Percentiles rank a stretch among this genome's conserved stretches.
Evolutionary conservation across 768 basidiomycete species (phyloP).

Genomic region (Hygrophorus russula): DNA sequence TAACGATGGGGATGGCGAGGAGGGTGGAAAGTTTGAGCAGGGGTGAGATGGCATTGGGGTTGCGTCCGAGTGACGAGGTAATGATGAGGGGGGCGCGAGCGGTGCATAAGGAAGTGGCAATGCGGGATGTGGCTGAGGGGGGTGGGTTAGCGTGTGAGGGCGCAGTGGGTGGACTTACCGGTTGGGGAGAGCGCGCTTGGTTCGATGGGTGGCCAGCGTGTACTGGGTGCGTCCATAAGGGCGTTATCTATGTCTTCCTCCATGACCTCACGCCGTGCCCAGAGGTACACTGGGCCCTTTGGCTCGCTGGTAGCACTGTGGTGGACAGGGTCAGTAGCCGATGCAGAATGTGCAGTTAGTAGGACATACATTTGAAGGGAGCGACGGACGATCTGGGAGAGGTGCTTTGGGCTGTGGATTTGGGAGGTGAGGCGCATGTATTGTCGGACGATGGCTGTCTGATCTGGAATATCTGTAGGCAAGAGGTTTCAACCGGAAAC

Average conservation of each 20-base stretch:
- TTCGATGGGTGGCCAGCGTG: conserved; percentile 42
- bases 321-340: conserved; percentile 3
- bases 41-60: conserved; percentile 2
- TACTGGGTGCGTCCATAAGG: conserved; percentile 18
- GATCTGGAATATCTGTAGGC: conserved; percentile 53
- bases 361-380: conserved; percentile 54
- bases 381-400: conserved; percentile 39
- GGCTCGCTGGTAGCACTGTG: conserved; percentile 57
- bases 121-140: too few species aligned
- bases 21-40: conserved; percentile 37
- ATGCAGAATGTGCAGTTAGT: too few species aligned
- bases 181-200: conserved; percentile 32
- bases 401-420: conserved; percentile 41
- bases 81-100: too few species aligned
- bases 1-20: conserved; percentile 44
- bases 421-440: conserved; percentile 64
- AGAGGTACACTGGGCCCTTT: conserved; percentile 64
- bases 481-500: too few species aligned
- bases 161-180: conserved; percentile 15
- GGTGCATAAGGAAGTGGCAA: too few species aligned
- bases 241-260: conserved; percentile 45
- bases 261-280: conserved; percentile 61
- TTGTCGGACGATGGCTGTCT: conserved; percentile 57
- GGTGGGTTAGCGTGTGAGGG: conserved; percentile 12
- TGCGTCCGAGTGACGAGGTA: too few species aligned